phyloP scores from a whole-genome alignment of 2,329 filamentous ascomycete genomes.

The Nemania sp. region DNA sequence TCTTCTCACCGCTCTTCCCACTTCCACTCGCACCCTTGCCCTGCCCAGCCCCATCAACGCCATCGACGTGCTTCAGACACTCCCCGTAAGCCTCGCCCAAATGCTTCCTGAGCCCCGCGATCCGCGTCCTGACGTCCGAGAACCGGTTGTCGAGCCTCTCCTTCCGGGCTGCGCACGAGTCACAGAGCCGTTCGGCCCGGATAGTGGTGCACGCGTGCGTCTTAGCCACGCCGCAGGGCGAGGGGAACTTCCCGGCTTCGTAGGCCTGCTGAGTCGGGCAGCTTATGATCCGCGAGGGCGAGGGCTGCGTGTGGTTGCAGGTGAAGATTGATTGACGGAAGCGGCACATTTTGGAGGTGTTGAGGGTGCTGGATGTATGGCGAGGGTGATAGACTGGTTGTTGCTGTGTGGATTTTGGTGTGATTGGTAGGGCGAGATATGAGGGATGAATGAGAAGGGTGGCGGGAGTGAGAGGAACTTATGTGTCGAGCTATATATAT shows the following conservation, averaged over 20 bases:
- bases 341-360: conserved; percentile 33
- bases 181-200: conserved; percentile 24
- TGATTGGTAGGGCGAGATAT: too few relatives aligned
- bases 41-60: conserved; percentile 12
- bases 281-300: conserved; percentile 8
- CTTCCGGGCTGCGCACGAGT: conserved; percentile 26
- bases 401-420: not conserved
- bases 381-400: not conserved
- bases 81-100: conserved; percentile 30
- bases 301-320: conserved; percentile 37
- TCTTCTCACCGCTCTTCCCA: not conserved
- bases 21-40: too few relatives aligned
- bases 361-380: not conserved
- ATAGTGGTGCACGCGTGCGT: conserved; percentile 32
- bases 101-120: conserved; percentile 24
- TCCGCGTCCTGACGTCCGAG: conserved; percentile 18
- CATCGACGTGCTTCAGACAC: conserved; percentile 29
- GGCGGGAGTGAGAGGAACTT: too few relatives aligned
- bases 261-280: conserved; percentile 30
- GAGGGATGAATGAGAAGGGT: too few relatives aligned
- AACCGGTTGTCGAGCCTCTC: conserved; percentile 14
- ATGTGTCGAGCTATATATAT: too few relatives aligned
- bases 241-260: conserved; percentile 6
- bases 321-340: conserved; percentile 33
- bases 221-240: conserved; percentile 26